Evolutionary conservation across 805 yeast genomes (phyloP), one percentile per base, ranked within the genome.

Genomic region (Saturnispora sekii): DNA sequence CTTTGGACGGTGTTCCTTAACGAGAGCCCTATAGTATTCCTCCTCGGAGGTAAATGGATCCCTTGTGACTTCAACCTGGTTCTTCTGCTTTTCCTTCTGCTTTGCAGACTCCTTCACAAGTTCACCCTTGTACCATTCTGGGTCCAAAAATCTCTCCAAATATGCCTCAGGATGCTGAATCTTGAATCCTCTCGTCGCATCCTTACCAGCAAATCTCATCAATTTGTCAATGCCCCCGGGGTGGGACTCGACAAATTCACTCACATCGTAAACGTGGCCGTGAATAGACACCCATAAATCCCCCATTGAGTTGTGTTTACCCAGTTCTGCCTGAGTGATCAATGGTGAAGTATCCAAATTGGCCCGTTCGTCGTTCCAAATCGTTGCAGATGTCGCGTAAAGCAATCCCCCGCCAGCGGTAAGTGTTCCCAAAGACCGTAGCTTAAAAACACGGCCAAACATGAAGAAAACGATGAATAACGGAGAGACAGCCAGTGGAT

Each of bases 161-260:
- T 59, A 50, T 10, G 49, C 53, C 28, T 53, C 53, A 1, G 56
- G 51, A 40, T 63, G 66, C 49, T 60, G 58, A 10, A 53, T 21
- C 14, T 47, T 45, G 44, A 61, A 63, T 2, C 60, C 57, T 16
- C 45, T 50, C 3, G 74, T 64, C 7, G 76, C 79, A 55, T 76
- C 76, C 12, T 44, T 48, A 0, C 96, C 96, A 1, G 95, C 94
- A 56, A 84, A 77, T 42, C 76, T 73, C 77, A 85, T 68, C 35
- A 90, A 64, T 56, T 86, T 85, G 8, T 76, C 78, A 4, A 69
- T 77, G 2, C 98, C 98, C 29, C 98, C 98, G 0, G 98, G 98
- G 54, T 90, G 98, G 59, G 77, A 88, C 43, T 76, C 68, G 32
- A 90, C 58, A 61, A 93, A 90, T 7, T 84, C 80, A 1, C 96